Evolutionary conservation across 495 filamentous ascomycete species (phyloP).

Genomic region (Neurospora sp.): DNA sequence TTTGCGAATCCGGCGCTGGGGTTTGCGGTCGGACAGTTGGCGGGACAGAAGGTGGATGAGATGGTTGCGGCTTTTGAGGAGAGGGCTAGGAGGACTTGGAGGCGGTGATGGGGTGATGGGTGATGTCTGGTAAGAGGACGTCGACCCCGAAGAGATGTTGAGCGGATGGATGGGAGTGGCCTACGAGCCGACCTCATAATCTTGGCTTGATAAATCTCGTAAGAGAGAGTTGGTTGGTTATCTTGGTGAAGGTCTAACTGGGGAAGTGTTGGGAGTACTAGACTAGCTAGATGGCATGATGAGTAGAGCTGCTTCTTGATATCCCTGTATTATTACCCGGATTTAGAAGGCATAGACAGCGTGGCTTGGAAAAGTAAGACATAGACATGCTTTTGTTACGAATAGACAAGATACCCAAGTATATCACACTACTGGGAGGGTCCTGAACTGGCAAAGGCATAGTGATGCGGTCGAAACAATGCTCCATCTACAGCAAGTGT

Average conservation of each 20-base stretch:
- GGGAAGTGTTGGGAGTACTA: conserved; percentile 10
- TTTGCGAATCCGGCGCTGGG: conserved; percentile 81
- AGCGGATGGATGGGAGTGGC: neutral
- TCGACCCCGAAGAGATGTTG: neutral
- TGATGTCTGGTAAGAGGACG: neutral
- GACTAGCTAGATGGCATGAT: neutral
- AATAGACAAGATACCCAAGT: neutral
- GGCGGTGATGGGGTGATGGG: conserved; percentile 8
- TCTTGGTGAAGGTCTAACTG: neutral
- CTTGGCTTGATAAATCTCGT: neutral
- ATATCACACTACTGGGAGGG: neutral
- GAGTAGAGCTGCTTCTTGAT: neutral
- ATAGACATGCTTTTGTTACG: neutral
- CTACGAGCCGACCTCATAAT: neutral
- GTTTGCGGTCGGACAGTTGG: conserved; percentile 65
- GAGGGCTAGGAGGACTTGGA: conserved; percentile 53
- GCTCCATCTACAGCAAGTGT: neutral
- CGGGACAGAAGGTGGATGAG: conserved; percentile 69
- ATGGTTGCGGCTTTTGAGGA: conserved; percentile 94
- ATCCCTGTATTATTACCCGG: neutral
- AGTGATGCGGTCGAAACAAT: neutral
- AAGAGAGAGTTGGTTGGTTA: neutral
- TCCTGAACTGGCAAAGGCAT: neutral
- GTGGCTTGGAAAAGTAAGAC: neutral
- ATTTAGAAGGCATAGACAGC: neutral